Percentiles rank a stretch among this genome's conserved stretches.
phyloP scores from a whole-genome alignment of 208 protist genomes.

The Wallacemonas rigidus region DNA sequence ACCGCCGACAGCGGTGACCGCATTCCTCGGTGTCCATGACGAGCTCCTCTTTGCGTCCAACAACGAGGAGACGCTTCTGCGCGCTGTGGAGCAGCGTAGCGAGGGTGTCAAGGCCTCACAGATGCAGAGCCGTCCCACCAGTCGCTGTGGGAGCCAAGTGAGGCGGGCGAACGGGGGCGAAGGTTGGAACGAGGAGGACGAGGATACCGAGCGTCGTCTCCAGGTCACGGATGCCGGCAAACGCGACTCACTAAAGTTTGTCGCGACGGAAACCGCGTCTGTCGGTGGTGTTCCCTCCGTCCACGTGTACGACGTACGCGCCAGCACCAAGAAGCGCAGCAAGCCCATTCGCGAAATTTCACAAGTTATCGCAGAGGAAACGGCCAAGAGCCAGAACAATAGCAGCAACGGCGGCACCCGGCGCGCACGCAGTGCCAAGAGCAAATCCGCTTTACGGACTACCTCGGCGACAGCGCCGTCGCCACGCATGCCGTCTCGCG shows the following conservation, averaged over 20 bases:
- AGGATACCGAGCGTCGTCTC: background rate
- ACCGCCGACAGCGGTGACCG: constrained; percentile 63
- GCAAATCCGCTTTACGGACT: background rate
- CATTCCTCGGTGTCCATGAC: constrained; percentile 85
- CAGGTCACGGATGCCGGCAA: background rate
- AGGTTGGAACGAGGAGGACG: constrained; percentile 16
- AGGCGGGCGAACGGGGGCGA: background rate
- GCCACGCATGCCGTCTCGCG: constrained; percentile 25
- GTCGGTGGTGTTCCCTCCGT: constrained; percentile 60
- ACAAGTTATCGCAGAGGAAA: constrained; percentile 78
- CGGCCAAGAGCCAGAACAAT: constrained; percentile 36
- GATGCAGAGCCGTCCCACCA: constrained; percentile 50
- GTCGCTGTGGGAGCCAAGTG: constrained; percentile 12
- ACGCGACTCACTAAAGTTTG: constrained; percentile 69
- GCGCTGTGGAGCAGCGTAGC: constrained; percentile 83
- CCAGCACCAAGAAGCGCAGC: constrained; percentile 52
- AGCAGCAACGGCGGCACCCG: constrained; percentile 16
- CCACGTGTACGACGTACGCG: constrained; percentile 88
- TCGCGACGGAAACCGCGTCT: constrained; percentile 52
- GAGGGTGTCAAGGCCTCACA: constrained; percentile 69
- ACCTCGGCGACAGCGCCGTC: constrained; percentile 26
- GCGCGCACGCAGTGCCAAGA: constrained; percentile 6
- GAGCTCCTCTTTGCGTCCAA: constrained; percentile 72
- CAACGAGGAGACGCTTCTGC: constrained; percentile 79
- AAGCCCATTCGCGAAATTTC: constrained; percentile 84